These are phyloP conservation scores for Chiua sp. DNA, from an alignment of 1,284 basidiomycete genomes.

Conservation along the genomic window DNA sequence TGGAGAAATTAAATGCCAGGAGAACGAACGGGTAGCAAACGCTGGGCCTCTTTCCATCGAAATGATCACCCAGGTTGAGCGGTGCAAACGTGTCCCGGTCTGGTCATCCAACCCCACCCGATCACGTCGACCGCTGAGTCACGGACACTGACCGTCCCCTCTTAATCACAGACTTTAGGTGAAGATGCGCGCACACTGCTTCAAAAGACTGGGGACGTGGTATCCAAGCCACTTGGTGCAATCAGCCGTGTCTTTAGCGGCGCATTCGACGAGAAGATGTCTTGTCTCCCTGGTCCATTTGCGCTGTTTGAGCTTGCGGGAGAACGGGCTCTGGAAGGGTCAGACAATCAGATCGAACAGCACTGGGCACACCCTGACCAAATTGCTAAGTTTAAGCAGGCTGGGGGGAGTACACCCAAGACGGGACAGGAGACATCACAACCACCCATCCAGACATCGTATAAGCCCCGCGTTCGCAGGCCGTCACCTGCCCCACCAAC, in stretches of 20 bases:
- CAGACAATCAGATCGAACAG: constrained; percentile 16
- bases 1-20: not conserved
- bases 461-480: constrained; percentile 71
- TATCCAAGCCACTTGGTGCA: constrained; percentile 87
- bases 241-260: constrained; percentile 88
- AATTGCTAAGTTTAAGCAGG: constrained; percentile 30
- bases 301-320: constrained; percentile 62
- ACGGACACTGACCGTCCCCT: constrained; percentile 67
- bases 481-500: constrained; percentile 44
- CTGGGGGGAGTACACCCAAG: constrained; percentile 47
- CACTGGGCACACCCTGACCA: constrained; percentile 47
- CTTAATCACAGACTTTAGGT: constrained; percentile 55
- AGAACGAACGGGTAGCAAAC: not conserved
- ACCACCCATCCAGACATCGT: constrained; percentile 67
- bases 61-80: not conserved
- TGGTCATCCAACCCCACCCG: no score
- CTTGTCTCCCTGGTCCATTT: constrained; percentile 66
- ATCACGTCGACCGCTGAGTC: constrained; percentile 60
- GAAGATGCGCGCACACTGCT: constrained; percentile 84
- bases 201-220: constrained; percentile 87
- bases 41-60: not conserved
- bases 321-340: constrained; percentile 42
- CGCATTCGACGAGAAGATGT: constrained; percentile 66
- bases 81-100: no score
- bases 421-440: constrained; percentile 29